Conservation (phyloP, 1,284 basidiomycete species). For the Blastosporella zonata region DNA sequence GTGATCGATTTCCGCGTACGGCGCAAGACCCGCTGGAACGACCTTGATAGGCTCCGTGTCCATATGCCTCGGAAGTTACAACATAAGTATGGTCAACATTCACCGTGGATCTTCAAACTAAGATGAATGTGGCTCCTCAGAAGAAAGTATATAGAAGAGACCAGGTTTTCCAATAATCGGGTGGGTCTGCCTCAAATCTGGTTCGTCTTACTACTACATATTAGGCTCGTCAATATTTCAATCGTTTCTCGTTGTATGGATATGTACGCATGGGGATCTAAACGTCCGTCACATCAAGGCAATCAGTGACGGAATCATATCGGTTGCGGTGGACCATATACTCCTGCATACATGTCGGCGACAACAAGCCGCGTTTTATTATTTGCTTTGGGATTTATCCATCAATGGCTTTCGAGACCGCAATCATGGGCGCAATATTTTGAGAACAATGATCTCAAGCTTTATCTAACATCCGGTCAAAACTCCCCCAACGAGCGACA, state of each 20-base stretch:
- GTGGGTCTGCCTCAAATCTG: too few species aligned
- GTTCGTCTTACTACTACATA: too few species aligned
- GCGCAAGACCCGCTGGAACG: not conserved
- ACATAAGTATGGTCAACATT: too few species aligned
- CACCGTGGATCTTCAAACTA: too few species aligned
- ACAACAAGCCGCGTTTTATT: slow-evolving; percentile 12
- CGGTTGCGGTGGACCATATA: not conserved
- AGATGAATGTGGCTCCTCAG: too few species aligned
- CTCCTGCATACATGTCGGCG: slow-evolving; percentile 13
- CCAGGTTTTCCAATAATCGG: too few species aligned
- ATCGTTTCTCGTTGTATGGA: too few species aligned
- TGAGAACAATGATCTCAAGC: slow-evolving; percentile 9
- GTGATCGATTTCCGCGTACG: not conserved
- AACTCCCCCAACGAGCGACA: slow-evolving; percentile 15
- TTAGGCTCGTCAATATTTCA: too few species aligned
- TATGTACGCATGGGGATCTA: not conserved
- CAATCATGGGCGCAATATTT: slow-evolving; percentile 14
- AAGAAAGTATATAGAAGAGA: too few species aligned
- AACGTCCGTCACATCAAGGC: not conserved
- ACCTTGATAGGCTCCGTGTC: not conserved
- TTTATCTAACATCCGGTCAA: slow-evolving; percentile 4
- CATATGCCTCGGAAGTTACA: not conserved
- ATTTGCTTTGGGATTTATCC: slow-evolving; percentile 10
- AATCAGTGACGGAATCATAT: not conserved
- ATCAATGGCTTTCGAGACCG: slow-evolving; percentile 16